Evolutionary conservation across 169 alveolate species (phyloP).

Genomic region (Plasmodium vinckei): DNA sequence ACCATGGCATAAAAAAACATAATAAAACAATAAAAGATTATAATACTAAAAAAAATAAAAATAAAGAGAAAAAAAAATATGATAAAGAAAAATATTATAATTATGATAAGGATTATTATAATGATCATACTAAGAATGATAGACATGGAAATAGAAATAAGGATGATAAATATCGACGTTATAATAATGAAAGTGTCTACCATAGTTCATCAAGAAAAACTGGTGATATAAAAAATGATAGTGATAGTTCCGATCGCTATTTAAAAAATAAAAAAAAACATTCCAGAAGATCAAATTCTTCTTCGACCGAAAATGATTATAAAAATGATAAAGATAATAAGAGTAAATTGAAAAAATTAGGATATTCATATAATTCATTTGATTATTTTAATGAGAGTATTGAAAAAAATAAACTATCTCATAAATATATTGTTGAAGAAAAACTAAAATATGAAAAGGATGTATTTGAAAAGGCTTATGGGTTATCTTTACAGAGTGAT

Average conservation of each 20-base stretch:
- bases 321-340: background rate
- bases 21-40: background rate
- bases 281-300: background rate
- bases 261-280: background rate
- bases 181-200: too few species aligned
- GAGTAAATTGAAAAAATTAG: background rate
- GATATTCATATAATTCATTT: conserved; percentile 42
- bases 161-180: too few species aligned
- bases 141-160: too few species aligned
- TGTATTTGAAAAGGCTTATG: conserved; percentile 62
- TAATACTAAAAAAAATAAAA: conserved; percentile 2
- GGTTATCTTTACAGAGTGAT: conserved; percentile 28
- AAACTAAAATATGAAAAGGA: conserved; percentile 64
- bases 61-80: background rate
- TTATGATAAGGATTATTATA: background rate
- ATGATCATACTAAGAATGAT: background rate
- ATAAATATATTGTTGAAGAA: conserved; percentile 25
- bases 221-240: background rate
- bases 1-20: background rate
- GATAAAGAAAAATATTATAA: background rate
- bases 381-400: conserved; percentile 30
- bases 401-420: conserved; percentile 8
- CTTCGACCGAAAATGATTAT: background rate
- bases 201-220: too few species aligned
- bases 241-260: background rate